Evolutionary conservation across 2,329 filamentous ascomycete genomes (phyloP).

Genomic region (Ophiognomonia clavigignenti-juglandacearum): DNA sequence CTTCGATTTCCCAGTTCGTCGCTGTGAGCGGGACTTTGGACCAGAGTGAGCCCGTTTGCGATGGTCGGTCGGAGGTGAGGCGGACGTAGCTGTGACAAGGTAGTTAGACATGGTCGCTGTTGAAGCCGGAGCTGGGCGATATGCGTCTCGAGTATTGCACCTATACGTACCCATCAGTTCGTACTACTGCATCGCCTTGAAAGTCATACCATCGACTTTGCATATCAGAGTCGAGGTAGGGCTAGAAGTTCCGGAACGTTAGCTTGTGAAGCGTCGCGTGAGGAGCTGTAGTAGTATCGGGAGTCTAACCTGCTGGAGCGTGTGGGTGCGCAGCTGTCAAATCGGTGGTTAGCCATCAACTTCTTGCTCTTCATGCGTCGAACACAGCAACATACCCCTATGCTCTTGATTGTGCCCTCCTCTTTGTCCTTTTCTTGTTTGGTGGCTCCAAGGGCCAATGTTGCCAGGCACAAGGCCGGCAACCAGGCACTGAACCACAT

Average conservation of each 20-base stretch:
- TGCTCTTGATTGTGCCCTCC: conserved; percentile 41
- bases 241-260: conserved; percentile 44
- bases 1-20: conserved; percentile 97
- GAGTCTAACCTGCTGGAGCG: conserved; percentile 66
- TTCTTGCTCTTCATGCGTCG: neutral
- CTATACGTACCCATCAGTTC: conserved; percentile 58
- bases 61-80: conserved; percentile 83
- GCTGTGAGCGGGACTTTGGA: conserved; percentile 91
- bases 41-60: conserved; percentile 89
- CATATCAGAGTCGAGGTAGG: conserved; percentile 97
- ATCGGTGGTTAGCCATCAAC: conserved; percentile 4
- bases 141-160: conserved; percentile 13
- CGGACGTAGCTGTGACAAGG: conserved; percentile 71
- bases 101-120: conserved; percentile 6
- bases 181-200: conserved; percentile 87
- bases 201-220: conserved; percentile 99
- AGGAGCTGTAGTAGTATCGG: conserved; percentile 5
- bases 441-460: conserved; percentile 42
- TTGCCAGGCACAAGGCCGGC: conserved; percentile 44
- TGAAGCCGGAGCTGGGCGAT: neutral
- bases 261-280: conserved; percentile 18
- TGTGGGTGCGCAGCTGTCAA: conserved; percentile 77
- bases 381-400: conserved; percentile 35
- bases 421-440: conserved; percentile 41
- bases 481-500: conserved; percentile 44